Conservation (phyloP, 2,329 filamentous ascomycete genomes). For the Colletotrichum musae region DNA sequence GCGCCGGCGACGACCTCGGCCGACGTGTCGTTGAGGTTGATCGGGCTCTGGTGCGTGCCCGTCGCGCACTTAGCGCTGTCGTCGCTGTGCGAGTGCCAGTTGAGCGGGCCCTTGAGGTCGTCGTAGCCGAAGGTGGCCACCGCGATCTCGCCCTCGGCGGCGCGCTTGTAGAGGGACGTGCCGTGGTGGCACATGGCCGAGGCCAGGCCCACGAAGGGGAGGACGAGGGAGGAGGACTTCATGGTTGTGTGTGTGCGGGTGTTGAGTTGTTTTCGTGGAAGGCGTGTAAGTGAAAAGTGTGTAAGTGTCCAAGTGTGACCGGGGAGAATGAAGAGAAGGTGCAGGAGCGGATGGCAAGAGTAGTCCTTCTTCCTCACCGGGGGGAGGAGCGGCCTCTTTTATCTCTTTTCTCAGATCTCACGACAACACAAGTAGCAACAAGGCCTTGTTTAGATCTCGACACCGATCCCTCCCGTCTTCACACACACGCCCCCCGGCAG, state of each 20-base stretch:
- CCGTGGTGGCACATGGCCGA: slow-evolving; percentile 51
- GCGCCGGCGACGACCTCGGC: slow-evolving; percentile 46
- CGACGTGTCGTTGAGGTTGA: slow-evolving; percentile 59
- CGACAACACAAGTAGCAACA: background rate
- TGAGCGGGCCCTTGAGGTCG: slow-evolving; percentile 61
- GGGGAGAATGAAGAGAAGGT: slow-evolving; percentile 11
- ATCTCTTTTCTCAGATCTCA: slow-evolving; percentile 24
- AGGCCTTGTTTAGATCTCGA: slow-evolving; percentile 4
- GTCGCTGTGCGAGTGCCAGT: slow-evolving; percentile 64
- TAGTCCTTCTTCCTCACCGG: background rate
- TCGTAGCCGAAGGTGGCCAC: slow-evolving; percentile 59
- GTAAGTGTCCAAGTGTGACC: background rate
- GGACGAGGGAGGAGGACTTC: slow-evolving; percentile 41
- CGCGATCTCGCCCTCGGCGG: slow-evolving; percentile 46
- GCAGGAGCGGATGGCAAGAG: background rate
- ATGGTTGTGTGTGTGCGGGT: slow-evolving; percentile 27
- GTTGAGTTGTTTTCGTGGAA: no score
- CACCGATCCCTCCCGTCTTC: background rate
- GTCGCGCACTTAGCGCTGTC: slow-evolving; percentile 62
- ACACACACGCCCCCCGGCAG: background rate
- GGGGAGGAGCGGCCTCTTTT: slow-evolving; percentile 18
- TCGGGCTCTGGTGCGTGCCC: slow-evolving; percentile 69
- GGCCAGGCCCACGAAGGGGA: slow-evolving; percentile 43
- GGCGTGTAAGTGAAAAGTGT: slow-evolving; percentile 1
- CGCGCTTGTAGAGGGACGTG: slow-evolving; percentile 51